Conservation (phyloP, 1,284 basidiomycete genomes). For the Xanthoconium separans region DNA sequence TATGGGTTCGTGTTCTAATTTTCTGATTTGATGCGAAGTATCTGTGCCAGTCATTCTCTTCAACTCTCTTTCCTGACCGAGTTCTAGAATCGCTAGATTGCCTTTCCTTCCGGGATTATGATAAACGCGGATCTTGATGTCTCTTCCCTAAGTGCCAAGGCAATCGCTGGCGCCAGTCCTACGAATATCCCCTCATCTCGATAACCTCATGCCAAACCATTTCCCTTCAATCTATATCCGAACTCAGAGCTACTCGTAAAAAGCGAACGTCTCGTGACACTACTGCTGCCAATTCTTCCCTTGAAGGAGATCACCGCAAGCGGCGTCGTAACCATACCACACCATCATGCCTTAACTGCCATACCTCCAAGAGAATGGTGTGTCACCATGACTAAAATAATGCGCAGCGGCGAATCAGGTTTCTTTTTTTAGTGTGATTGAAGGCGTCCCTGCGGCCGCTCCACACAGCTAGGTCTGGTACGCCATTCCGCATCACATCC, state of each 20-base stretch:
- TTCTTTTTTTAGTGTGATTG: conserved; percentile 55
- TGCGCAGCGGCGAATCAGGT: neutral
- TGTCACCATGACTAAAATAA: conserved; percentile 16
- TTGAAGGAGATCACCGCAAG: conserved; percentile 49
- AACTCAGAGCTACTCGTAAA: conserved; percentile 28
- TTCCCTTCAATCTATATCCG: conserved; percentile 24
- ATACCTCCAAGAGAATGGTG: conserved; percentile 83
- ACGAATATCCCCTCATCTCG: conserved; percentile 24
- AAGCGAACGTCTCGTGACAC: conserved; percentile 24
- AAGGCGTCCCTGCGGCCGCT: conserved; percentile 69
- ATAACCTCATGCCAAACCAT: neutral
- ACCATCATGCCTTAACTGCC: conserved; percentile 65
- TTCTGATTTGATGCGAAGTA: conserved; percentile 21
- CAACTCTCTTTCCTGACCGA: conserved; percentile 12
- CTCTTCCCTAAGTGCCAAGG: conserved; percentile 25
- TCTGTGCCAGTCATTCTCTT: conserved; percentile 14
- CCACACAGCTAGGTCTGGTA: conserved; percentile 72
- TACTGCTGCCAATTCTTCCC: conserved; percentile 15
- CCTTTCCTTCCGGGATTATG: conserved; percentile 10
- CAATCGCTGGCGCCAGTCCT: conserved; percentile 12
- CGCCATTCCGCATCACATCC: conserved; percentile 17
- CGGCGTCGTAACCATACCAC: conserved; percentile 65
- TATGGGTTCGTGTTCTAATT: conserved; percentile 20
- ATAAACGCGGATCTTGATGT: conserved; percentile 2
- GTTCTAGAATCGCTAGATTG: conserved; percentile 14